Evolutionary conservation across 2,329 filamentous ascomycete genomes (phyloP), one percentile per base, ranked within the genome.

Genomic region (Fusarium ambrosium): DNA sequence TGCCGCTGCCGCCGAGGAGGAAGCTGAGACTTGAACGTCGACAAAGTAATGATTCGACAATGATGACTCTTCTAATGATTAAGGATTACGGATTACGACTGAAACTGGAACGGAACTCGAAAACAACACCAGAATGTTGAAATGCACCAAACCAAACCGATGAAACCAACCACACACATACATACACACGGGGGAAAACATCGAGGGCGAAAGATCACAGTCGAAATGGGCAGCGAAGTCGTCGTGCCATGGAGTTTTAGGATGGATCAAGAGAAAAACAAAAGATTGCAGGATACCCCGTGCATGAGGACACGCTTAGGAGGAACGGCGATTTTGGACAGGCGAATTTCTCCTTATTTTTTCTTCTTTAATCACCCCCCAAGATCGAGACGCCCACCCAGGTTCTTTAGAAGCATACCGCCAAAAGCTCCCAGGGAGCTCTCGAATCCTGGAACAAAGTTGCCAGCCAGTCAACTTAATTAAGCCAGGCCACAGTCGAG

Each of bases 11-110:
- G 61, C 61, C 45, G 68, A 63, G 24, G 68, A 32, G 8, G 68
- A 74, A 34, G 51, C 68, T 36, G 66, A 74, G 61, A 48, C 39
- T 24, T 59, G 51, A 66, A 68, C 61, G 29, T 27, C 24, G 27
- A 60, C 18, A 37, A 58, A 18, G 43, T 48, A 55, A 39, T 59
- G 22, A 39, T 34, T 37, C 34, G 56, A 51, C 48, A 48, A 51
- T 75, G 68, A 74, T 69, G 71, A 74, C 71, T 22, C 65, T 55
- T 62, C 59, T 74, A 75, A 74, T 74, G 72, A 74, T 59, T 55
- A 55, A 73, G 66, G 71, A 74, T 75, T 62, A 74, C 51, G 66
- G 71, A 74, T 75, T 62, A 74, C 61, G 71, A 74, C 69, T 22
- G 51, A 24, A 43, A 65, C 61, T 32, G 64, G 64, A 68, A 58